Evolutionary conservation across 1,284 basidiomycete genomes (phyloP), one percentile per base, ranked within the genome.

Genomic region (Tilletia horrida): DNA sequence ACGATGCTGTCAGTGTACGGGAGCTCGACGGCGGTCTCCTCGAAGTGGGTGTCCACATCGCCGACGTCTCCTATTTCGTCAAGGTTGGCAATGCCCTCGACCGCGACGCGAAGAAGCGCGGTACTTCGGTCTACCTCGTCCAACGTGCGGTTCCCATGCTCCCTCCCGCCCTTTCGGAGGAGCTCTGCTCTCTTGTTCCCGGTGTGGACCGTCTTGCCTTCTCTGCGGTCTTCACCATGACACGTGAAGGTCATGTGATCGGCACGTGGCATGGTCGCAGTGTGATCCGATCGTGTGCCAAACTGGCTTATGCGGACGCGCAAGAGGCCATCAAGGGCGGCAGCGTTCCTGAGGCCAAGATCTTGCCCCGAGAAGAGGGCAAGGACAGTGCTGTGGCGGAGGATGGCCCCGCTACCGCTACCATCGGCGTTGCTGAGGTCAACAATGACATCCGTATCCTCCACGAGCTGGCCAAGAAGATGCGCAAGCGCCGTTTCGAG

Each of bases 121-220:
- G 93, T 31, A 97, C 94, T 2, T 93, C 91, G 74, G 96, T 98
- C 63, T 97, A 97, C 81, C 89, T 98, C 50, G 89, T 97, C 48
- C 95, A 97, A 82, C 89, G 93, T 57, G 88, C 91, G 35, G 93
- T 97, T 11, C 93, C 94, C 0, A 98, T 98, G 95, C 86, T 98
- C 6, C 95, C 95, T 1, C 92, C 93, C 29, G 86, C 88, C 11
- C 85, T 98, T 47, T 91, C 90, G 78, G 93, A 97, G 82, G 88
- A 95, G 77, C 86, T 95, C 25, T 98, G 96, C 85, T 94, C 91
- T 83, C 87, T 98, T 64, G 86, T 89, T 55, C 92, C 93, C 6
- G 89, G 89, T 18, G 86, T 88, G 72, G 95, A 97, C 71, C 89
- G 94, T 67, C 86, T 98, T 57, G 87, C 93, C 2, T 96, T 97